Evolutionary conservation across 169 alveolate genomes (phyloP), one percentile per base, ranked within the genome.

Genomic region (Cryptosporidium ubiquitum): DNA sequence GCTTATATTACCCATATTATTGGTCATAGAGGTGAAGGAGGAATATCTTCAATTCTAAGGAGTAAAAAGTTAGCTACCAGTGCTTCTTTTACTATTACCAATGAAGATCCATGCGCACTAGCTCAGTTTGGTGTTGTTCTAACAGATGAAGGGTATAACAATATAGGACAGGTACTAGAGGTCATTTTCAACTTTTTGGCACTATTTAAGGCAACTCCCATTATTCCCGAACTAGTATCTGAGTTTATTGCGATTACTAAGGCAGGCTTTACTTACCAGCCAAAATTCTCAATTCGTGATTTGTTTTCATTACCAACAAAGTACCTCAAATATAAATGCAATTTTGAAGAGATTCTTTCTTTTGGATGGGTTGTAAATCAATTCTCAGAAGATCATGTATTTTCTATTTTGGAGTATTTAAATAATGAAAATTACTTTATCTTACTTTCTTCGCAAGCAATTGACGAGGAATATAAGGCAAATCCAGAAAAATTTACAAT

Each of bases 51-150:
- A 0, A 49, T 44, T 7, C 44, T 79, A 12, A 57, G 89, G 37
- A 20, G 20, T 39, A 79, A 39, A 69, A 79, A 64, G 14, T 68
- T 79, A 5, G 73, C 89, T 42, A 79, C 79, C 7, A 26, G 66
- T 79, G 89, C 75, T 10, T 79, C 89, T 12, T 79, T 79, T 64
- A 2, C 42, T 5, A 79, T 79, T 42, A 42, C 40, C 5, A 79
- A 79, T 79, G 89, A 79, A 14, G 89, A 79, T 29, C 79, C 89
- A 60, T 79, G 49, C 18, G 89, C 79, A 26, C 0, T 79, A 57
- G 89, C 89, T 29, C 89, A 79, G 49, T 79, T 79, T 40, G 49
- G 68, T 0, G 47, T 79, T 14, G 51, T 79, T 18, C 40, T 79
- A 20, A 79, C 89, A 2, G 89, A 79, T 39, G 44, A 40, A 12